Base-by-base conservation (phyloP, 2,329 filamentous ascomycete species). In the Pyricularia sp. region DNA sequence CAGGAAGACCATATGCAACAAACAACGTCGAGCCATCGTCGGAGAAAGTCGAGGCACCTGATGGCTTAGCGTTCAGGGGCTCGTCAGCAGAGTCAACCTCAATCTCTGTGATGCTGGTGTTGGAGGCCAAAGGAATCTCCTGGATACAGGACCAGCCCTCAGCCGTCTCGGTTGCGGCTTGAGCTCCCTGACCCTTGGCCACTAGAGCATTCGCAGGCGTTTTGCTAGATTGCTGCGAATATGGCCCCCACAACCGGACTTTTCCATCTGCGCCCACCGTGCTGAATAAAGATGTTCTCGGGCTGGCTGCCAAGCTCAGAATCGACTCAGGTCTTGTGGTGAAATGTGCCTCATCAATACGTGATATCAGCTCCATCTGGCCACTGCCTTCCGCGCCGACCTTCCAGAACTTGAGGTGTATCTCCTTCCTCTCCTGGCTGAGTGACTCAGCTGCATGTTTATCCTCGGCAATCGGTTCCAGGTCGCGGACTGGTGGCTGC, bases 371-470 rank as follows among this genome's bases (percentile, higher is more conserved):
- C 70, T 92, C 88, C 84, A 95, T 92, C 20, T 50, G 55, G 10
- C 28, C 30, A 75, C 86, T 76, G 75, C 82, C 75, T 74, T 83
- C 75, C 74, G 82, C 75, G 79, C 86, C 87, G 79, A 91, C 79
- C 77, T 89, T 80, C 95, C 95, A 99, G 77, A 99, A 95, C 76
- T 97, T 97, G 66, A 99, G 83, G 74, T 91, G 92, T 0, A 93
- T 86, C 76, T 98, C 94, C 63, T 68, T 68, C 67, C 67, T 68
- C 26, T 64, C 59, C 23, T 26, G 59, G 23, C 67, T 64, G 33
- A 68, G 59, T 14, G 31, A 26, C 25, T 68, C 67, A 6, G 59
- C 67, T 20, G 58, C 67, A 30, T 42, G 59, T 17, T n/a, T 25
- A 4, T 61, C 67, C 59, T 78, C 79, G 25, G 82, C 81, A 10